A percentile compares a stretch with the other conserved stretches of the same genome.
phyloP scores from a whole-genome alignment of 306 rosid genomes.

The Trichosanthes truncata region DNA sequence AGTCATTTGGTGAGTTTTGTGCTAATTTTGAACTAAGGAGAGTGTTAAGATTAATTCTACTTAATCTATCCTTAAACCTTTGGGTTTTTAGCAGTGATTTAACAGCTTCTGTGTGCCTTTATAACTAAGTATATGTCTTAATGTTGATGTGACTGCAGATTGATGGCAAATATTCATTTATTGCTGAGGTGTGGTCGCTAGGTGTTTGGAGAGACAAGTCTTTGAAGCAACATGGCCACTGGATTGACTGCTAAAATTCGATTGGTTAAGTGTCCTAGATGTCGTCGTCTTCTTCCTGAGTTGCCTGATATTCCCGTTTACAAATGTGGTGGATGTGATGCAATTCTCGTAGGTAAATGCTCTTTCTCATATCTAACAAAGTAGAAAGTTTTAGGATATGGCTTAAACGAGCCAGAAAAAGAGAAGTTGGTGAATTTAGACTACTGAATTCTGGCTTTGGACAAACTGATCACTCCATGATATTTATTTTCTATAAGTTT shows the following conservation, averaged over 20 bases:
- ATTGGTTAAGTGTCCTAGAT: constrained; percentile 73
- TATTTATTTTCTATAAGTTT: background rate
- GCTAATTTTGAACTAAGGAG: background rate
- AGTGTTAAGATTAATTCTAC: background rate
- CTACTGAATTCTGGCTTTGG: background rate
- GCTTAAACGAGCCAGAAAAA: background rate
- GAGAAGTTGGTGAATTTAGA: background rate
- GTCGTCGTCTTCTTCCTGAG: constrained; percentile 54
- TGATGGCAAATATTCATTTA: background rate
- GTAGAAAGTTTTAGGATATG: background rate
- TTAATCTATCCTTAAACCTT: background rate
- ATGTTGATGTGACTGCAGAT: constrained; percentile 1
- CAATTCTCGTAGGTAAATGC: constrained; percentile 59
- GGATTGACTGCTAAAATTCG: constrained; percentile 40
- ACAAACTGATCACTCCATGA: background rate
- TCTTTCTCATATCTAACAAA: background rate
- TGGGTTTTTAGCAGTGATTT: background rate
- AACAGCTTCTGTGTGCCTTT: background rate
- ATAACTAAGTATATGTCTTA: background rate
- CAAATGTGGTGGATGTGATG: constrained; percentile 76
- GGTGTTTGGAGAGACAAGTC: background rate
- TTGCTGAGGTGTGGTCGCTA: background rate
- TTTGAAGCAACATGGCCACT: constrained; percentile 6
- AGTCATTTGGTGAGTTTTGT: background rate
- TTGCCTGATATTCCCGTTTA: constrained; percentile 41